A percentile compares a stretch with the other conserved stretches of the same genome.
Conservation (phyloP, 1,139 yeast genomes). For the Hemisphaericaspora xylofermentans region DNA sequence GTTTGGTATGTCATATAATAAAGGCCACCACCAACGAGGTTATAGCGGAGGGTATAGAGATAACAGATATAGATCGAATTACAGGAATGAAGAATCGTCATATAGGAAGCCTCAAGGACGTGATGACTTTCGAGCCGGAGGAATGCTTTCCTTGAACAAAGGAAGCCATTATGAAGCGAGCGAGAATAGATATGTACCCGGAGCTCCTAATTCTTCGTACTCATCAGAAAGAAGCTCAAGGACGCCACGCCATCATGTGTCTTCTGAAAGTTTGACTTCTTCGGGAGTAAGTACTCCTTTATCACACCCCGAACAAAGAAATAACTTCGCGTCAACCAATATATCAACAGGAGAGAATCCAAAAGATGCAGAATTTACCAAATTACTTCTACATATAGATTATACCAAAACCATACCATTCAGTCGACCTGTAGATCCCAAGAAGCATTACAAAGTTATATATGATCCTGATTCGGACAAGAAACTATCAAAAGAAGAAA, state of each 20-base stretch:
- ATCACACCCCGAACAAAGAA: constrained; percentile 1
- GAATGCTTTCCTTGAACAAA: constrained; percentile 8
- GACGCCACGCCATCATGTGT: constrained; percentile 4
- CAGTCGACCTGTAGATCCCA: constrained; percentile 18
- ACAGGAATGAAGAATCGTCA: neutral
- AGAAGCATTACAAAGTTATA: constrained; percentile 40
- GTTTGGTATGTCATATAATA: constrained; percentile 16
- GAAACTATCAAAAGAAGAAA: constrained; percentile 27
- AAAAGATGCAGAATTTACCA: constrained; percentile 30
- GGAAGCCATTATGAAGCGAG: constrained; percentile 11
- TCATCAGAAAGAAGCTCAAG: constrained; percentile 1
- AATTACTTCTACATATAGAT: constrained; percentile 34
- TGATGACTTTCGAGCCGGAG: constrained; percentile 7
- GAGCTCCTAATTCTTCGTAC: neutral
- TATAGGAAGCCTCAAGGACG: constrained; percentile 2
- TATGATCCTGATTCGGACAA: constrained; percentile 60
- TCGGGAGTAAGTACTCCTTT: constrained; percentile 12
- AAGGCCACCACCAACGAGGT: constrained; percentile 14
- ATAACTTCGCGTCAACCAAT: constrained; percentile 18
- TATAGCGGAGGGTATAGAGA: constrained; percentile 10
- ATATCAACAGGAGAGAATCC: constrained; percentile 33
- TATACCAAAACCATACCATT: constrained; percentile 16
- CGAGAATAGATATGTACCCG: constrained; percentile 12
- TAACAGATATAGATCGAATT: constrained; percentile 5
- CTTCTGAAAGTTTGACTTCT: constrained; percentile 4